Percentiles rank a stretch among this genome's conserved stretches.
Evolutionary conservation across 2,329 filamentous ascomycete species (phyloP).

Genomic region (Triangularia setosa): DNA sequence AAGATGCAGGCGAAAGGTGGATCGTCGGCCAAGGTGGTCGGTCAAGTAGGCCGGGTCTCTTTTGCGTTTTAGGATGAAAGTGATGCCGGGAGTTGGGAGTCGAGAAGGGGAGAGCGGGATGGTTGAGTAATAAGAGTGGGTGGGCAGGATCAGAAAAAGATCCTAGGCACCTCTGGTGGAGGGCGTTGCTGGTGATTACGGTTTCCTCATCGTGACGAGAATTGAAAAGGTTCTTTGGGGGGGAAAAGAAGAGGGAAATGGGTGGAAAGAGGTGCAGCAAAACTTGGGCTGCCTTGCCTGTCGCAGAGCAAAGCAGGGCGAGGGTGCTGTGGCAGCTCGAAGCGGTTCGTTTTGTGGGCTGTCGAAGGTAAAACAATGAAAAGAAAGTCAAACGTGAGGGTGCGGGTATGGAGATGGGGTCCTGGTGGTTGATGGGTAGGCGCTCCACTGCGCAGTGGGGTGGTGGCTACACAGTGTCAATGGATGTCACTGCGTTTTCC

Average conservation of each 20-base stretch:
- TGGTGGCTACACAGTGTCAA: background rate
- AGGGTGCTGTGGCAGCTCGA: background rate
- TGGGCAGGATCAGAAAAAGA: constrained; percentile 1
- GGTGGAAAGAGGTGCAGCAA: too few species aligned
- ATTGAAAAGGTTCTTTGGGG: background rate
- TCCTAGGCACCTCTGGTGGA: constrained; percentile 18
- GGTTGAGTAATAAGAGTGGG: background rate
- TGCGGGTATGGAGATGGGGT: background rate
- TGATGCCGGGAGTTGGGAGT: background rate
- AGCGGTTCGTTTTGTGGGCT: background rate
- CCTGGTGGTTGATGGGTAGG: background rate
- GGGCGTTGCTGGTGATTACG: constrained; percentile 12
- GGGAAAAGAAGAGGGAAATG: background rate
- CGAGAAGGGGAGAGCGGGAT: background rate
- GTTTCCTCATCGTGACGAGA: constrained; percentile 16
- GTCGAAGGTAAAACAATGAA: background rate
- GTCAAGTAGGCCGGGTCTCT: background rate
- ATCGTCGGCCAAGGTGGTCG: constrained; percentile 5
- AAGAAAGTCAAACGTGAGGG: background rate
- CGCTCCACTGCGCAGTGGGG: background rate
- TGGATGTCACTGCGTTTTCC: background rate
- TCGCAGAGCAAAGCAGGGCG: background rate
- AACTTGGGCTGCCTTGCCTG: background rate
- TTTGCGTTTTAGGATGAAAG: background rate
- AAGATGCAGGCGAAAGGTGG: constrained; percentile 4